These are phyloP conservation scores for Mrakia frigida DNA, from an alignment of 768 basidiomycete species.

Conservation along the genomic window DNA sequence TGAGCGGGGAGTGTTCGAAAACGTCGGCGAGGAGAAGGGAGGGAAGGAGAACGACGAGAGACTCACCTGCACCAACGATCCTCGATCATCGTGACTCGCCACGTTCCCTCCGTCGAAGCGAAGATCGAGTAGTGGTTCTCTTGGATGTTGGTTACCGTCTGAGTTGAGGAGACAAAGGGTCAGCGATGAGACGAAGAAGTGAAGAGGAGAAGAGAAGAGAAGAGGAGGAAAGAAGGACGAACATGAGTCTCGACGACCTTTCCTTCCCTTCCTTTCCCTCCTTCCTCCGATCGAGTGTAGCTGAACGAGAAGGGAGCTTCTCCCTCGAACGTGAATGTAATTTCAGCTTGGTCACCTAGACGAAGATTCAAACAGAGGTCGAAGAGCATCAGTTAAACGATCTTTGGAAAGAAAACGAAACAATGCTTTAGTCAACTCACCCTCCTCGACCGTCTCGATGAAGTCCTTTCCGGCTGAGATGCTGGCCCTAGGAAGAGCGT, in stretches of 20 bases:
- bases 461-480: constrained; percentile 78
- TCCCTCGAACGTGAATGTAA: constrained; percentile 80
- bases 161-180: background rate
- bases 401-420: constrained; percentile 15
- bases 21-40: background rate
- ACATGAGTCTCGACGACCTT: constrained; percentile 44
- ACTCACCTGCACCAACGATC: constrained; percentile 30
- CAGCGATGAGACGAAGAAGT: background rate
- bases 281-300: constrained; percentile 69
- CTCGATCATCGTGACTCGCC: constrained; percentile 29
- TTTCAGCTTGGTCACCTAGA: constrained; percentile 71
- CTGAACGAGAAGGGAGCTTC: constrained; percentile 96
- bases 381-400: background rate
- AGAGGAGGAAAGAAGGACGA: constrained; percentile 5
- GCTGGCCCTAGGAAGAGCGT: constrained; percentile 78
- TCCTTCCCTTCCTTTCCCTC: background rate
- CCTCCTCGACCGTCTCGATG: constrained; percentile 84
- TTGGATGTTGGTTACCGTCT: constrained; percentile 47
- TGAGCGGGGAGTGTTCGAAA: background rate
- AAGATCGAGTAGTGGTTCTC: constrained; percentile 78
- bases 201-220: background rate
- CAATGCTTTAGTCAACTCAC: constrained; percentile 46
- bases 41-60: background rate
- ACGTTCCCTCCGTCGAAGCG: constrained; percentile 74
- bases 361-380: background rate